Percentiles rank a stretch among this genome's conserved stretches.
phyloP scores from a whole-genome alignment of 2,329 filamentous ascomycete genomes.

The Talaromyces marneffei region DNA sequence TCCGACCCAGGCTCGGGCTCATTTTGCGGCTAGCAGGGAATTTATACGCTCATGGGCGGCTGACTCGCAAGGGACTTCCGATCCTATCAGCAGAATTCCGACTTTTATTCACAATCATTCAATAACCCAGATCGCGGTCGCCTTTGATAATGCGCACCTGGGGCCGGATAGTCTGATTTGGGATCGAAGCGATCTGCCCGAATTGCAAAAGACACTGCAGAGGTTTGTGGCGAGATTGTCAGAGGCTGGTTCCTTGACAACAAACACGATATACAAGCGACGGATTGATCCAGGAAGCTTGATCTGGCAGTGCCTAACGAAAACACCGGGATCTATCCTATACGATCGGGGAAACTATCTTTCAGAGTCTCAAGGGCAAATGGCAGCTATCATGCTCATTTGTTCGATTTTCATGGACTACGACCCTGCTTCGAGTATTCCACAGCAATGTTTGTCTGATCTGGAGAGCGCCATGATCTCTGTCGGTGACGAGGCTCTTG shows the following conservation, averaged over 20 bases:
- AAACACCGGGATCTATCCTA: neutral
- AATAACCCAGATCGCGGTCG: neutral
- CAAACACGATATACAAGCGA: neutral
- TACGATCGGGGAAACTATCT: neutral
- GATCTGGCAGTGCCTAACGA: slow-evolving; percentile 1
- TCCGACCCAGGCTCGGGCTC: slow-evolving; percentile 4
- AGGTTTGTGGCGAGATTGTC: slow-evolving; percentile 2
- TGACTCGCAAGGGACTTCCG: neutral
- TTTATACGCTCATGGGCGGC: neutral
- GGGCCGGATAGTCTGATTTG: slow-evolving; percentile 6
- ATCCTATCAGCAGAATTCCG: neutral
- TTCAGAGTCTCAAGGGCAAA: slow-evolving; percentile 4
- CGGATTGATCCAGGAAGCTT: slow-evolving; percentile 1
- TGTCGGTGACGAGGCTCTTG: neutral
- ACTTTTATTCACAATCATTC: slow-evolving; percentile 8
- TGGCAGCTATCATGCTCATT: slow-evolving; percentile 3
- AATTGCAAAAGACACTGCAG: neutral
- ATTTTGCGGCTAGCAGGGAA: slow-evolving; percentile 7
- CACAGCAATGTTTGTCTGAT: slow-evolving; percentile 7
- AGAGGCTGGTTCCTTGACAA: neutral
- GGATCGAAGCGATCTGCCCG: neutral
- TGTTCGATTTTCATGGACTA: slow-evolving; percentile 8
- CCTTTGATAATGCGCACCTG: slow-evolving; percentile 1
- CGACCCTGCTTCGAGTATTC: neutral
- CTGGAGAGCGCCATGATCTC: slow-evolving; percentile 1